These are phyloP conservation scores for Areca catechu DNA, from an alignment of 176 grass and related monocot genomes.

Conservation along the genomic window DNA sequence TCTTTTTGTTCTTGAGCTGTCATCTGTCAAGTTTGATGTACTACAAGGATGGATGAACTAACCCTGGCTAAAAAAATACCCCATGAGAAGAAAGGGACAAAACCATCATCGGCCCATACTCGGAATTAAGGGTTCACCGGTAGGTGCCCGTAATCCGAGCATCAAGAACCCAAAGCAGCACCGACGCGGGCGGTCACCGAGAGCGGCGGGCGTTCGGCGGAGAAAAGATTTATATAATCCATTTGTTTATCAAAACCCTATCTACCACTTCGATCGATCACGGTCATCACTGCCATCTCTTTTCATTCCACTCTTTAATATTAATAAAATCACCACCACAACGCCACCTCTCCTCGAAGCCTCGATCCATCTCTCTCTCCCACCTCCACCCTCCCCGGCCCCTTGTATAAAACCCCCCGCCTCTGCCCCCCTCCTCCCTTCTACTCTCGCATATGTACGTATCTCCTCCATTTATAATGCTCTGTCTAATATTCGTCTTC, in stretches of 20 bases:
- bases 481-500: not conserved
- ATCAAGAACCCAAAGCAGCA: not conserved
- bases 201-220: slow-evolving; percentile 8
- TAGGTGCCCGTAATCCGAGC: too few relatives aligned
- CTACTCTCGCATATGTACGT: not conserved
- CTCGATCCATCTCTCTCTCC: not conserved
- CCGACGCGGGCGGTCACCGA: not conserved
- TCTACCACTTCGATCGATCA: not conserved
- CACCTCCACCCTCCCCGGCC: too few relatives aligned
- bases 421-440: not conserved
- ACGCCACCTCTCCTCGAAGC: not conserved
- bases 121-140: too few relatives aligned
- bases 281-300: not conserved
- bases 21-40: too few relatives aligned
- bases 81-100: too few relatives aligned
- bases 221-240: not conserved
- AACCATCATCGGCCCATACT: too few relatives aligned
- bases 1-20: too few relatives aligned
- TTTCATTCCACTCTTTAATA: not conserved
- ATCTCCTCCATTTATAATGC: not conserved
- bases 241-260: not conserved
- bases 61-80: too few relatives aligned
- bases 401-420: not conserved
- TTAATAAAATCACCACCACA: not conserved
- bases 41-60: too few relatives aligned